Base-by-base conservation (phyloP, 441 rosid species). In the Macaranga tanarius region DNA sequence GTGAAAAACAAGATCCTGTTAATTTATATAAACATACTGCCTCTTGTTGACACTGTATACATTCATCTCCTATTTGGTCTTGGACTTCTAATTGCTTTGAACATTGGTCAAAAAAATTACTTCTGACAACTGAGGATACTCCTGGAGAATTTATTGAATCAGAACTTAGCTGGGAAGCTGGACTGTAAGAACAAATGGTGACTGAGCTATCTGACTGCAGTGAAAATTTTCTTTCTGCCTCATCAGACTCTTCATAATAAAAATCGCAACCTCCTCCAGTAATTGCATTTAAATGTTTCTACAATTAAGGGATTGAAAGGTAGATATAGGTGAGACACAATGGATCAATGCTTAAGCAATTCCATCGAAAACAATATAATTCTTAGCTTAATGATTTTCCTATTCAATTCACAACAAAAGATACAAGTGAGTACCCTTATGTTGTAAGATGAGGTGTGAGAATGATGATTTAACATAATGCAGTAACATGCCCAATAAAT, bases 241-340 rank as follows among this genome's bases (percentile, higher is more conserved):
- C 75, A 72, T 62, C 71, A 34, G 70, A 81, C 73, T 77, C 79
- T 47, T 75, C 72, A 42, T 57, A 55, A 59, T 61, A 54, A 22
- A 26, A 62, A 72, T 59, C 58, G 31, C 47, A 54, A 31, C 28
- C 69, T 70, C 57, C 47, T 62, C 19, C 52, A 57, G 57, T 62
- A n/a, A 56, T 50, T 45, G 51, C 26, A 69, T 38, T 28, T 40
- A 70, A 62, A 40, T 69, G 59, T 38, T 61, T 67, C 84, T 81
- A 23, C 45, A 75, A 42, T 20, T 38, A 54, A 69, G 56, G 40
- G 10, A 28, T 6, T 19, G 70, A 51, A 23, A 10, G 71, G 71
- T 28, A 74, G 62, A 61, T n/a, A 44, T 25, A 2, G 61, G 50
- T n/a, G 55, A 31, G 34, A 66, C 42, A 45, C 1, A 64, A 5